A percentile compares a stretch with the other conserved stretches of the same genome.
phyloP scores from a whole-genome alignment of 1,139 yeast genomes.

The Insectozyma bohioensis region DNA sequence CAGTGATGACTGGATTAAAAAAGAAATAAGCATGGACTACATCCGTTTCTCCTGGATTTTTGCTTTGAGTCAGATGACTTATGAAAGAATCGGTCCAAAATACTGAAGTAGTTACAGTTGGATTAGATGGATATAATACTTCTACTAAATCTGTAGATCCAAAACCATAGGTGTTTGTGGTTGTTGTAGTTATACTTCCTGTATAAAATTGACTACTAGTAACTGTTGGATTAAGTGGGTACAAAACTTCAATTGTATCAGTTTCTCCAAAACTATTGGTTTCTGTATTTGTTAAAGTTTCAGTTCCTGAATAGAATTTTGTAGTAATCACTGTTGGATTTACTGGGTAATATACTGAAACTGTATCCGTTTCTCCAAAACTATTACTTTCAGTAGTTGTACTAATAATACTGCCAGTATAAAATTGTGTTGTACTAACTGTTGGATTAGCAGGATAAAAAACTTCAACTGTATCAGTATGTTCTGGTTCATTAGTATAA shows the following conservation, averaged over 20 bases:
- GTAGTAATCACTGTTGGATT: slow-evolving; percentile 11
- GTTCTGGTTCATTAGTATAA: slow-evolving; percentile 8
- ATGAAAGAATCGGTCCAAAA: slow-evolving; percentile 13
- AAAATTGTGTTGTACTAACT: slow-evolving; percentile 10
- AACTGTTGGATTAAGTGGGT: slow-evolving; percentile 17
- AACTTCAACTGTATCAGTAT: slow-evolving; percentile 16
- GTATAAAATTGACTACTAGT: slow-evolving; percentile 16
- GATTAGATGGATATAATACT: slow-evolving; percentile 15
- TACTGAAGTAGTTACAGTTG: slow-evolving; percentile 11
- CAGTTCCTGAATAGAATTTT: slow-evolving; percentile 12
- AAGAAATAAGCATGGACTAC: no score
- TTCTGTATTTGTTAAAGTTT: slow-evolving; percentile 8
- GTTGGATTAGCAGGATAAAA: slow-evolving; percentile 14
- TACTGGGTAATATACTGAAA: slow-evolving; percentile 19
- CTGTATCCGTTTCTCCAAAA: slow-evolving; percentile 17
- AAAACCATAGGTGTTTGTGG: slow-evolving; percentile 12
- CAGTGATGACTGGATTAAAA: slow-evolving; percentile 19
- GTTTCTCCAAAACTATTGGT: slow-evolving; percentile 14
- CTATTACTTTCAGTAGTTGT: slow-evolving; percentile 13
- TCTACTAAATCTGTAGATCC: slow-evolving; percentile 15
- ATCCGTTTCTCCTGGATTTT: slow-evolving; percentile 9
- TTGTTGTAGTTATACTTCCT: slow-evolving; percentile 12
- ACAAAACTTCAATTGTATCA: slow-evolving; percentile 19
- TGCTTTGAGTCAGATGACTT: slow-evolving; percentile 8
- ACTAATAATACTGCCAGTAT: slow-evolving; percentile 9